A percentile compares a stretch with the other conserved stretches of the same genome.
phyloP scores from a whole-genome alignment of 1,284 basidiomycete genomes.

The Laetiporus sulphureus region DNA sequence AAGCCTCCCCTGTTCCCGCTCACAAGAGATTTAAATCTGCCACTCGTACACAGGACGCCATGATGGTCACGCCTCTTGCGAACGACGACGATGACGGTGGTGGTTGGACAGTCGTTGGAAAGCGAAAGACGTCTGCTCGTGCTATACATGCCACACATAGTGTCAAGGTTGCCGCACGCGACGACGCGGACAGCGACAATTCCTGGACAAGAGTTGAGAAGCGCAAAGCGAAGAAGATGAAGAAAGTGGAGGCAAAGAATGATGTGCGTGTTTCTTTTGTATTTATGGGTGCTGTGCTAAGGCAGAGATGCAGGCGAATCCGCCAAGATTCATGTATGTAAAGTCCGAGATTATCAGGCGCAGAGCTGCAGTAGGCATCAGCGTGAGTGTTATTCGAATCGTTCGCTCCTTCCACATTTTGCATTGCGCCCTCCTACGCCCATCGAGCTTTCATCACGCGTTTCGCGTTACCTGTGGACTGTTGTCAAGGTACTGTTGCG shows the following conservation, averaged over 20 bases:
- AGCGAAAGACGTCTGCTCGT: too few species aligned
- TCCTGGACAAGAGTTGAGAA: slow-evolving; percentile 72
- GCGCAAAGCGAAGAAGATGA: slow-evolving; percentile 64
- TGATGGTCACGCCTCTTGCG: too few species aligned
- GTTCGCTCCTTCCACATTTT: background rate
- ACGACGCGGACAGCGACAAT: slow-evolving; percentile 15
- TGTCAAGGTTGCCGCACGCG: too few species aligned
- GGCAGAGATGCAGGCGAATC: slow-evolving; percentile 35
- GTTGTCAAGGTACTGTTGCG: background rate
- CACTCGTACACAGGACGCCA: too few species aligned
- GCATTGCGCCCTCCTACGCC: too few species aligned
- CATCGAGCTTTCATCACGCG: too few species aligned
- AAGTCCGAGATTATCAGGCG: slow-evolving; percentile 67
- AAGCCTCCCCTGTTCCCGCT: too few species aligned
- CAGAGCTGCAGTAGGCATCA: slow-evolving; percentile 67
- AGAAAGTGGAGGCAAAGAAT: slow-evolving; percentile 47
- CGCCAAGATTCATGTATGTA: slow-evolving; percentile 76
- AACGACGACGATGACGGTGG: too few species aligned
- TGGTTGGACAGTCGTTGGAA: too few species aligned
- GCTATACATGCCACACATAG: too few species aligned
- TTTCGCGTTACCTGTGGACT: too few species aligned
- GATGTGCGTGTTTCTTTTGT: slow-evolving; percentile 43
- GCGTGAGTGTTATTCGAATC: slow-evolving; percentile 38
- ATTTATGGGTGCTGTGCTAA: slow-evolving; percentile 6
- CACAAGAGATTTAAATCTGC: too few species aligned